phyloP scores from a whole-genome alignment of 2,329 filamentous ascomycete species.

The Macrophomina tecta region DNA sequence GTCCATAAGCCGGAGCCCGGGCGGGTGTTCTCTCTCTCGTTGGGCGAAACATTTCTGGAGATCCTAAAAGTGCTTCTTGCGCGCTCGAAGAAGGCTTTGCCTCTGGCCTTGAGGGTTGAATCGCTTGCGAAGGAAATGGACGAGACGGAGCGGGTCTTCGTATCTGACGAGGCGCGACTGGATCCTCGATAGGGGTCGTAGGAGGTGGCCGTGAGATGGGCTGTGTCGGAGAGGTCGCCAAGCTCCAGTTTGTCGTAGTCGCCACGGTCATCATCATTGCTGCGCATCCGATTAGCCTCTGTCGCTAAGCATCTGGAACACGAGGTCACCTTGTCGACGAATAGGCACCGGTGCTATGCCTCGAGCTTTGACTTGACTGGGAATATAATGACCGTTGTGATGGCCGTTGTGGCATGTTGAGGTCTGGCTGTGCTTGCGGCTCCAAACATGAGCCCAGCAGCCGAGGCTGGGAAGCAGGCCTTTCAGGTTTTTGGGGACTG shows the following conservation, averaged over 20 bases:
- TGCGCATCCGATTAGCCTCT: background rate
- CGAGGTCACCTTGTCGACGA: background rate
- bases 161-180: background rate
- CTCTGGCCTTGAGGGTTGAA: background rate
- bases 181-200: conserved; percentile 13
- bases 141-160: background rate
- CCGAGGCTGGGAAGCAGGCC: background rate
- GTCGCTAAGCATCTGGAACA: background rate
- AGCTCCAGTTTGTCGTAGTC: conserved; percentile 18
- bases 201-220: background rate
- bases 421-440: background rate
- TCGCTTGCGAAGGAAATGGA: background rate
- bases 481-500: background rate
- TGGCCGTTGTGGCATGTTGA: background rate
- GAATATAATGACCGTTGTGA: background rate
- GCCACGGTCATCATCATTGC: background rate
- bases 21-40: conserved; percentile 20
- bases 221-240: conserved; percentile 14
- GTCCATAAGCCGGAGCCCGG: conserved; percentile 36
- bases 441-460: background rate
- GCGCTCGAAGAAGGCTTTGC: conserved; percentile 12
- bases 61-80: conserved; percentile 16
- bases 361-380: background rate
- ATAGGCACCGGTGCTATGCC: background rate
- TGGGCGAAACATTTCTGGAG: conserved; percentile 10